Base-by-base conservation (phyloP, 2,329 filamentous ascomycete genomes). In the Scytalidium sp. region DNA sequence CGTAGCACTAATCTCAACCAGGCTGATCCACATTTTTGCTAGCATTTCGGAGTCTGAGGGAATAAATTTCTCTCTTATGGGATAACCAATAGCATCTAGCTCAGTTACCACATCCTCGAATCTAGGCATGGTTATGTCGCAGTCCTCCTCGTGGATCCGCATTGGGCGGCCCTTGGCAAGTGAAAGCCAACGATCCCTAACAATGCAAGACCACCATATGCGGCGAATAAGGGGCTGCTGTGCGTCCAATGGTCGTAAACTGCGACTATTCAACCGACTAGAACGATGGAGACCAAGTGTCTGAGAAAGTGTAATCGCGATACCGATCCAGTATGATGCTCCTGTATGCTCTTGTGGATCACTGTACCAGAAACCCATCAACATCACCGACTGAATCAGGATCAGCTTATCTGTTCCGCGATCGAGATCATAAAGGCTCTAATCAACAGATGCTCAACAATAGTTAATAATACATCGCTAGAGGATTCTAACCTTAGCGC, bases 311-410 rank as follows among this genome's bases (percentile, higher is more conserved):
- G 62, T 66, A 45, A 75, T 69, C 4, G 72, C 71, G 20, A 71
- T 63, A n/a, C 73, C 70, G 3, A 67, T 69, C 72, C 73, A 75
- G 48, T 74, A 70, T 72, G 71, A 75, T 0, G 72, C 66, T 9
- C 71, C 67, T 8, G 63, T 65, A 11, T 70, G 64, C 44, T 74
- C 69, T 43, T 74, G 68, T 0, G 66, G 60, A 32, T 71, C 66
- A 0, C 67, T 66, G 44, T 71, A 71, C 65, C 68, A 75, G 47
- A 71, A 73, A 7, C 67, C 66, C 46, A 75, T 60, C 0, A 75
- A 52, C 1, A 75, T 62, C 7, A 70, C 64, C 0, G 72, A 65
- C 54, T 75, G 72, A 15, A 75, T 66, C 2, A 75, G 61, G 17
- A 55, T 59, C 9, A 70, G 61, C 45, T 74, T 71, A 29, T 72